Base-by-base conservation (phyloP, 2,329 filamentous ascomycete species). In the Cryphonectria japonica region DNA sequence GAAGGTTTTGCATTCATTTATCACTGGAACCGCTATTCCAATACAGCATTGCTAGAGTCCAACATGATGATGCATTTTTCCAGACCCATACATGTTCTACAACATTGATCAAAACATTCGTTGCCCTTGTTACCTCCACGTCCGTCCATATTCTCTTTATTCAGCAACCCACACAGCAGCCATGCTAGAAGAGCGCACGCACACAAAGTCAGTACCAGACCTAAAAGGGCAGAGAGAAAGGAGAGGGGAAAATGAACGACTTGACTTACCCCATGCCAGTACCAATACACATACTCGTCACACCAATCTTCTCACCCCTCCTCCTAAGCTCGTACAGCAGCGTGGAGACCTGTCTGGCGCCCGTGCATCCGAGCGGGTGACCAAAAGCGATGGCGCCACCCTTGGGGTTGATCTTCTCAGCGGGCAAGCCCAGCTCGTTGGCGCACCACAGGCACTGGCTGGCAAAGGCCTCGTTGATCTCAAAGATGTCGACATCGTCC, bases 381-480 rank as follows among this genome's bases (percentile, higher is more conserved):
- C 96, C 94, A 79, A 98, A 97, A 14, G 95, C 95, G 81, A 98
- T 98, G 46, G 95, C 95, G 74, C 95, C 95, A 75, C 95, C 96
- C 88, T 98, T 97, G 77, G 95, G 95, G 85, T 98, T 98, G 79
- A 99, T 90, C 88, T 98, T 98, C 75, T 93, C 91, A 73, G 86
- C 79, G 68, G 94, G 92, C 39, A 99, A 83, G 61, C 91, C 92
- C 32, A 99, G 88, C 85, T 98, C 91, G 78, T 96, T 93, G 74
- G 93, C 89, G 82, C 94, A 98, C 92, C 93, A 98, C 75, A 98
- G 82, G 82, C 94, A 97, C 87, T 98, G 95, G 74, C 90, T 93
- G 43, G 96, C 96, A 81, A 99, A 99, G 0, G 96, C 96, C 88
- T 99, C 96, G 86, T 99, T 99, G 87, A 99, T 98, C 88, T 99